Evolutionary conservation across 345 rosid species (phyloP), one percentile per base, ranked within the genome.

Genomic region (Rubroshorea leprosula): DNA sequence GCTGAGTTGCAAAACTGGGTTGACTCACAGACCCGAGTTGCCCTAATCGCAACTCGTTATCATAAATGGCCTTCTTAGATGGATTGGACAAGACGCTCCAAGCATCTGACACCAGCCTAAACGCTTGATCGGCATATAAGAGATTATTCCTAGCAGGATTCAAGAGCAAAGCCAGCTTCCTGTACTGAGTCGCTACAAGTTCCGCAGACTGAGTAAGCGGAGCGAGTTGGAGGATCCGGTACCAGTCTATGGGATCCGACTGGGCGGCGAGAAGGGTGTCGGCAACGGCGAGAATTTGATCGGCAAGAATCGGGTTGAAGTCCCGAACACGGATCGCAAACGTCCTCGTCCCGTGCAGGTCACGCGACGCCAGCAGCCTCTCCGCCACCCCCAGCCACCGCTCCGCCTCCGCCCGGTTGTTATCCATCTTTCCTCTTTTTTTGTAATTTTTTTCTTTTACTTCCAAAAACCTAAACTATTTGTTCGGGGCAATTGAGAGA

Each of bases 241-340:
- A 93, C 85, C 84, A 93, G 58, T 89, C 96, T 1, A 67, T 78
- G 55, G 73, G 64, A 65, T 69, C 59, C 54, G 72, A 54, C 52
- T 87, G 85, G 22, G 77, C 79, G 50, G 88, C 87, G 54, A 89
- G 58, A 12, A 93, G 78, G 31, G 89, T 72, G 71, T 89, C 99
- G 67, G 78, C 85, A 24, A 93, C 82, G 51, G 96, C 88, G 38
- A 93, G 82, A 63, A 93, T 76, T 53, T 74, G 88, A 53, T 80
- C 90, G 0, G 94, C 80, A 14, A 73, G 70, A 31, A 82, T 80
- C 20, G 95, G 90, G 76, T 84, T 85, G 15, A 86, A 80, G 46
- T 77, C 96, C 6, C 96, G 75, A 11, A 84, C 96, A 23, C 96
- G 83, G 77, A 78, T 78, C 76, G 99, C 99, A 54, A 84, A 89